Evolutionary conservation across 225 moss, liverwort and hornwort species (phyloP), one percentile per base, ranked within the genome.

Genomic region (Physcomitrium patens): DNA sequence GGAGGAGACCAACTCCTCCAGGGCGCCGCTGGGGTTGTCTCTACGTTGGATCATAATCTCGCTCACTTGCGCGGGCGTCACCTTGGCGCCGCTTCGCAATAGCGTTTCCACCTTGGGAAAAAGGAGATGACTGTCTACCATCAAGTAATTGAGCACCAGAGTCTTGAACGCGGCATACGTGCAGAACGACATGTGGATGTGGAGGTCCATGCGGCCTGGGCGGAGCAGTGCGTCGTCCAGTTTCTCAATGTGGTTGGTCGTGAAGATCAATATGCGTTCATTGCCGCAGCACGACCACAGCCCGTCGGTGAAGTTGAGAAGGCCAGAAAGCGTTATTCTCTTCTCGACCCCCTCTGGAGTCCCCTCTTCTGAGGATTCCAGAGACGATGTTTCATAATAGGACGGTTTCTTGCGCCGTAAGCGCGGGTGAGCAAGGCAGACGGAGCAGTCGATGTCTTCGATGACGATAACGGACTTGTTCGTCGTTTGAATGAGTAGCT

Each of bases 381-480:
- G 19, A 12, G 60, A 12, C 26, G 54, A 12, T 42, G 57, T 27
- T 37, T 78, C 81, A 23, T 18, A 27, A 18, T 61, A 54, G 5
- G 74, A 26, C 12, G 72, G 1, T 18, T 55, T 3, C 3, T 75
- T 23, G 65, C 78, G 76, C 1, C 76, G 48, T 27, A 82, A 85
- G 41, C 79, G 86, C 41, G 91, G 77, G 28, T 86, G 89, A 1
- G 92, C 74, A 12, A 90, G 84, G 24, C 89, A 92, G 12, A 86
- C 71, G 0, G 92, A 89, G 86, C 94, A 94, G 69, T 94, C 94
- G 42, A 92, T 94, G 79, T 94, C 94, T 73, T 94, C 94, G 51
- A 94, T 92, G n/a, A 94, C 92, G 16, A 94, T 85, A 20, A 94
- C 72, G 10, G 94, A 92, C 85, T 89, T 94, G 84, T 91, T 88